These are phyloP conservation scores for Ogataea paradorogensis DNA, from an alignment of 805 yeast genomes.

Conservation along the genomic window DNA sequence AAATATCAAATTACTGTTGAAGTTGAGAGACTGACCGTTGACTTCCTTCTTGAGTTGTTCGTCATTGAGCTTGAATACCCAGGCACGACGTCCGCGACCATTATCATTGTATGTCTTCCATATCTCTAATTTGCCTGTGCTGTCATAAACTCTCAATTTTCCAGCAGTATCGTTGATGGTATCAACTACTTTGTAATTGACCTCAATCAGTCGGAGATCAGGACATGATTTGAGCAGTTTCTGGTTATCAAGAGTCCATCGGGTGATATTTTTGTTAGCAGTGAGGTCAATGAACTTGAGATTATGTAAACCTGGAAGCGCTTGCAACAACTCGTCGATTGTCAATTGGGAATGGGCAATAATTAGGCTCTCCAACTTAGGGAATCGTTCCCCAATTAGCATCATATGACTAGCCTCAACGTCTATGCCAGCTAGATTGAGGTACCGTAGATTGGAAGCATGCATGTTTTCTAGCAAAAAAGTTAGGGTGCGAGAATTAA, in stretches of 20 bases:
- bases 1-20: slow-evolving; percentile 42
- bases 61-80: slow-evolving; percentile 56
- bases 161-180: slow-evolving; percentile 40
- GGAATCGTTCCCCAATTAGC: slow-evolving; percentile 39
- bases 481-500: slow-evolving; percentile 42
- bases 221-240: slow-evolving; percentile 44
- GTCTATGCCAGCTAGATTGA: slow-evolving; percentile 53
- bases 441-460: slow-evolving; percentile 43
- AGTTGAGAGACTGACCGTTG: slow-evolving; percentile 25
- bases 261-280: slow-evolving; percentile 55
- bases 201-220: slow-evolving; percentile 62
- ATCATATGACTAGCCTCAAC: slow-evolving; percentile 38
- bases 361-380: slow-evolving; percentile 41
- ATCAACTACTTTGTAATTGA: slow-evolving; percentile 53
- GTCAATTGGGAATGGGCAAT: slow-evolving; percentile 39
- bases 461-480: slow-evolving; percentile 43
- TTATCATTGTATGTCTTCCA: slow-evolving; percentile 53
- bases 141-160: slow-evolving; percentile 27
- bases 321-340: slow-evolving; percentile 37
- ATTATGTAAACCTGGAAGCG: slow-evolving; percentile 32
- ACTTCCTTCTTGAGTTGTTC: slow-evolving; percentile 23
- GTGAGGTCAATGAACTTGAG: slow-evolving; percentile 64
- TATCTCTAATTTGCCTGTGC: slow-evolving; percentile 21
- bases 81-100: slow-evolving; percentile 71
- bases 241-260: slow-evolving; percentile 57